Evolutionary conservation across 176 grass and related monocot species (phyloP).

Genomic region (Raddia guianensis): DNA sequence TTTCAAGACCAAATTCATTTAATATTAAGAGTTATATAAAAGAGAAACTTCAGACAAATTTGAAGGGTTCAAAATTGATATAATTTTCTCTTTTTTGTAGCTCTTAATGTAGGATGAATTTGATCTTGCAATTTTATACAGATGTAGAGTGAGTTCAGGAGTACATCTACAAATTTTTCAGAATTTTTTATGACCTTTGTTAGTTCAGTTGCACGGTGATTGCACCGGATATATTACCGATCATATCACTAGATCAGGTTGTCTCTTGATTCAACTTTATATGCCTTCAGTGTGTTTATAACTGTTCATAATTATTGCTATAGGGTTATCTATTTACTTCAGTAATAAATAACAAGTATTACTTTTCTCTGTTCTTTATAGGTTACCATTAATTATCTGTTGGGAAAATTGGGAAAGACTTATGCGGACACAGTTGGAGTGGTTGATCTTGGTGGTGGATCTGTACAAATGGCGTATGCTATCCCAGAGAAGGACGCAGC

Average conservation of each 20-base stretch:
- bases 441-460: constrained; percentile 93
- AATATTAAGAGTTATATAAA: too few relatives aligned
- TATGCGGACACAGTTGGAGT: constrained; percentile 87
- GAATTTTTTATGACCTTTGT: too few relatives aligned
- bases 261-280: background rate
- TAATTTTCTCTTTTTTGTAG: too few relatives aligned
- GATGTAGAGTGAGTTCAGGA: too few relatives aligned
- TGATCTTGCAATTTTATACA: too few relatives aligned
- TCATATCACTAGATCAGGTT: background rate
- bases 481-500: constrained; percentile 80
- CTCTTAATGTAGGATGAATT: too few relatives aligned
- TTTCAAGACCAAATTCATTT: too few relatives aligned
- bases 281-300: background rate
- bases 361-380: constrained; percentile 21
- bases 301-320: background rate
- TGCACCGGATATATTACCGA: background rate
- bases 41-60: too few relatives aligned
- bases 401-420: constrained; percentile 81
- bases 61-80: too few relatives aligned
- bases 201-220: too few relatives aligned
- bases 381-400: constrained; percentile 86
- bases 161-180: too few relatives aligned
- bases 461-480: constrained; percentile 99
- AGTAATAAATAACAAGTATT: constrained; percentile 4
- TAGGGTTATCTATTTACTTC: background rate